A percentile compares a stretch with the other conserved stretches of the same genome.
phyloP scores from a whole-genome alignment of 495 filamentous ascomycete genomes.

The Penicillium verhagenii region DNA sequence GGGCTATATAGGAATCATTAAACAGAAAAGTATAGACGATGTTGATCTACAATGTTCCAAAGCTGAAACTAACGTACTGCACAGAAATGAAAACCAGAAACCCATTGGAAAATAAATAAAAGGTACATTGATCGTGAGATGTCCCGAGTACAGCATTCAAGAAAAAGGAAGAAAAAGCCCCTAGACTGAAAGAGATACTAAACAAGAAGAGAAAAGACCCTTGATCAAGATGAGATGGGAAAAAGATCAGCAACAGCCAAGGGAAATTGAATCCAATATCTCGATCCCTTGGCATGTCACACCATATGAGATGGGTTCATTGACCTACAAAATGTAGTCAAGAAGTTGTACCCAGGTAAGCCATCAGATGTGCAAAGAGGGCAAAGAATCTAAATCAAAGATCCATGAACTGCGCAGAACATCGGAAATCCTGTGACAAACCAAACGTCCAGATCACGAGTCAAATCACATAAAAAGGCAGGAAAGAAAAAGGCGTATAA shows the following conservation, averaged over 20 bases:
- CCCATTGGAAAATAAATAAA: conserved; percentile 11
- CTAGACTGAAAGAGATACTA: conserved; percentile 12
- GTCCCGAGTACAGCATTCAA: conserved; percentile 19
- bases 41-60: neutral
- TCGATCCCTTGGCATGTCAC: neutral
- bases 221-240: neutral
- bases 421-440: neutral
- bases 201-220: conserved; percentile 11
- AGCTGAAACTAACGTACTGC: neutral
- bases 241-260: neutral
- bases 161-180: conserved; percentile 6
- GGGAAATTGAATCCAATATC: neutral
- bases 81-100: neutral
- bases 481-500: neutral
- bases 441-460: neutral
- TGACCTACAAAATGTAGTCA: neutral
- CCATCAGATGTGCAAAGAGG: neutral
- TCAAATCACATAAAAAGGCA: neutral
- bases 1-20: no score
- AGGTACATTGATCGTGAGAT: conserved; percentile 24
- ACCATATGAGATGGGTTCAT: neutral
- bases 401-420: neutral
- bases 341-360: neutral
- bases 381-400: neutral
- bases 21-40: neutral